Evolutionary conservation across 139 green algal genomes (phyloP).

Genomic region (Volvox africanus): DNA sequence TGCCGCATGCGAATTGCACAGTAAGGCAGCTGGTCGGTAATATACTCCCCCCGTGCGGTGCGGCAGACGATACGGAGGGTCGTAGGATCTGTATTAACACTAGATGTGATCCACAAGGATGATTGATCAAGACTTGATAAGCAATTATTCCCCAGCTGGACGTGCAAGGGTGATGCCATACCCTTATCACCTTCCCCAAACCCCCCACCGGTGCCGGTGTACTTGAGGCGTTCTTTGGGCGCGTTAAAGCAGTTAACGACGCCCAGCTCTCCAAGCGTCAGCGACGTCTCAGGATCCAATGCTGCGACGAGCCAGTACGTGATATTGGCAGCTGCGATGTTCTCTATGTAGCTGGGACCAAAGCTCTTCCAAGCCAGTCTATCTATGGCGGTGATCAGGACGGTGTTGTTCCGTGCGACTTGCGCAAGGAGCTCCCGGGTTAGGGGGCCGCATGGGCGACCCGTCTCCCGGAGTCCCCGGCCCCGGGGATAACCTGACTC

Average conservation of each 20-base stretch:
- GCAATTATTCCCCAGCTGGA: no score
- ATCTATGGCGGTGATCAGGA: neutral
- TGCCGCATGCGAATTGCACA: no score
- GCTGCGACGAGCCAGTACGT: conserved; percentile 42
- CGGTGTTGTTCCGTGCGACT: conserved; percentile 11
- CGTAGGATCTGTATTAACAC: no score
- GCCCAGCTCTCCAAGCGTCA: neutral
- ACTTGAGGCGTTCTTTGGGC: conserved; percentile 35
- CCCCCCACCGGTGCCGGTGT: conserved; percentile 34
- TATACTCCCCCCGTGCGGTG: no score
- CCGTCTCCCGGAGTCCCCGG: neutral
- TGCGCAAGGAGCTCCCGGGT: neutral
- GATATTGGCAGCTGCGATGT: conserved; percentile 34
- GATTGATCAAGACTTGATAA: no score
- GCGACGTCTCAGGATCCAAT: conserved; percentile 30
- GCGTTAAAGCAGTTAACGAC: conserved; percentile 48
- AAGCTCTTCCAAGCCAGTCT: conserved; percentile 24
- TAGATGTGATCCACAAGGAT: no score
- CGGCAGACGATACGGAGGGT: no score
- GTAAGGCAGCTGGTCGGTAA: no score
- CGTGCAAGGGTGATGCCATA: no score
- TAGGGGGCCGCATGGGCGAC: neutral
- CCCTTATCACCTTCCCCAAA: no score
- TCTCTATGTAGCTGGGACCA: conserved; percentile 39
- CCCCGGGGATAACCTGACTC: neutral